A percentile compares a stretch with the other conserved stretches of the same genome.
phyloP scores from a whole-genome alignment of 441 rosid species.

The Gossypium davidsonii region DNA sequence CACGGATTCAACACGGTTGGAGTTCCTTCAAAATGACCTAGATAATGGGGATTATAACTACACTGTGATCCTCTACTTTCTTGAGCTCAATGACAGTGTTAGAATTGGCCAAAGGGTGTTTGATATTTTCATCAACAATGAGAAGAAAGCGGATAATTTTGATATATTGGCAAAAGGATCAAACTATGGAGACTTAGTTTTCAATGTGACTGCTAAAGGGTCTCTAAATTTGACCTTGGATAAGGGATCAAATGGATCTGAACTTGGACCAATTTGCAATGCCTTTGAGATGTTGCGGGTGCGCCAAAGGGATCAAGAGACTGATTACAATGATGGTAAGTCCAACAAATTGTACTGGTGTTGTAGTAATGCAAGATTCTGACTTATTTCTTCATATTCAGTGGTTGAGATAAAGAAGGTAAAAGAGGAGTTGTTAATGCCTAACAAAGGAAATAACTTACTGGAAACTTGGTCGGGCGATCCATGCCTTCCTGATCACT shows the following conservation, averaged over 20 bases:
- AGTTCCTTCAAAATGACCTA: slow-evolving; percentile 32
- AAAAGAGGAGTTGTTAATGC: slow-evolving; percentile 27
- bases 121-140: slow-evolving; percentile 41
- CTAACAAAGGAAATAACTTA: slow-evolving; percentile 25
- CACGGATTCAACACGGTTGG: slow-evolving; percentile 28
- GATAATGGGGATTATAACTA: slow-evolving; percentile 32
- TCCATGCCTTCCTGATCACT: slow-evolving; percentile 48
- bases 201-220: slow-evolving; percentile 34
- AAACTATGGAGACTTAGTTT: slow-evolving; percentile 29
- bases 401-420: slow-evolving; percentile 36
- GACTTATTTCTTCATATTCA: slow-evolving; percentile 13
- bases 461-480: slow-evolving; percentile 60
- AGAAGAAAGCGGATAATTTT: slow-evolving; percentile 22
- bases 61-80: slow-evolving; percentile 52
- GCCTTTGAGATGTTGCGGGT: slow-evolving; percentile 61
- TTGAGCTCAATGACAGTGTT: slow-evolving; percentile 36
- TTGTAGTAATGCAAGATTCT: background rate
- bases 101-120: slow-evolving; percentile 43
- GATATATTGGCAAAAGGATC: slow-evolving; percentile 40
- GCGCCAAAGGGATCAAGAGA: slow-evolving; percentile 29
- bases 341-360: background rate
- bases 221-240: slow-evolving; percentile 50
- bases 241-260: slow-evolving; percentile 34
- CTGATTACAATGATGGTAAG: slow-evolving; percentile 41
- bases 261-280: slow-evolving; percentile 55